These are phyloP conservation scores for Fomitopsis betulina DNA, from an alignment of 1,284 basidiomycete species.

Conservation along the genomic window DNA sequence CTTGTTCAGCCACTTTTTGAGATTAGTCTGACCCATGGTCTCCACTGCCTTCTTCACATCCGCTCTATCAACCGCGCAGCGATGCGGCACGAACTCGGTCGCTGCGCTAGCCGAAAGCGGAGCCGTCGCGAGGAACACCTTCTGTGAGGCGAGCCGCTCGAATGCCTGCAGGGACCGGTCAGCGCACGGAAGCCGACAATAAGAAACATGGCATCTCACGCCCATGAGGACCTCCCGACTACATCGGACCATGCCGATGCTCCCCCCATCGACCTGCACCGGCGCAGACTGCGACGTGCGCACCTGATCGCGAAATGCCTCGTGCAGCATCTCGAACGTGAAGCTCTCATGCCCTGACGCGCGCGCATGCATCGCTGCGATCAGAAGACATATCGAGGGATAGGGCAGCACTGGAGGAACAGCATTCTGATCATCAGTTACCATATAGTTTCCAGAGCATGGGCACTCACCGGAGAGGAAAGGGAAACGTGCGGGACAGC, in stretches of 20 bases:
- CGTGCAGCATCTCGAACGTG: constrained; percentile 78
- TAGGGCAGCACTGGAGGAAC: constrained; percentile 53
- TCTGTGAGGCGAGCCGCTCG: constrained; percentile 51
- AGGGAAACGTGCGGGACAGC: constrained; percentile 44
- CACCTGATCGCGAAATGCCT: constrained; percentile 63
- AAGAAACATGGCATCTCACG: constrained; percentile 36
- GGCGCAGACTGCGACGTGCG: constrained; percentile 66
- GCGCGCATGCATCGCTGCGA: constrained; percentile 61
- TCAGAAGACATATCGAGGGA: constrained; percentile 68
- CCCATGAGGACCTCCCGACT: constrained; percentile 54
- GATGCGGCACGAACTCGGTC: constrained; percentile 65
- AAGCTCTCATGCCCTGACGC: constrained; percentile 63
- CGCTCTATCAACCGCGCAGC: constrained; percentile 50
- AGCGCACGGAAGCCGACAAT: background rate
- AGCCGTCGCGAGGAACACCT: constrained; percentile 46
- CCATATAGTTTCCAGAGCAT: background rate
- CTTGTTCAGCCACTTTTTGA: constrained; percentile 74
- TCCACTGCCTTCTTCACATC: constrained; percentile 66
- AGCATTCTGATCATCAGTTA: background rate
- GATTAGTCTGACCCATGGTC: constrained; percentile 56
- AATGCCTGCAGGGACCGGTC: constrained; percentile 49
- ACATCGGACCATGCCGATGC: constrained; percentile 71
- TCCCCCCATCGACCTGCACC: constrained; percentile 66
- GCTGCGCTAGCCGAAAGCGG: constrained; percentile 42
- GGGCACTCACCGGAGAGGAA: constrained; percentile 46